Conservation (phyloP, 2,329 filamentous ascomycete species). For the Phyllachora maydis region DNA sequence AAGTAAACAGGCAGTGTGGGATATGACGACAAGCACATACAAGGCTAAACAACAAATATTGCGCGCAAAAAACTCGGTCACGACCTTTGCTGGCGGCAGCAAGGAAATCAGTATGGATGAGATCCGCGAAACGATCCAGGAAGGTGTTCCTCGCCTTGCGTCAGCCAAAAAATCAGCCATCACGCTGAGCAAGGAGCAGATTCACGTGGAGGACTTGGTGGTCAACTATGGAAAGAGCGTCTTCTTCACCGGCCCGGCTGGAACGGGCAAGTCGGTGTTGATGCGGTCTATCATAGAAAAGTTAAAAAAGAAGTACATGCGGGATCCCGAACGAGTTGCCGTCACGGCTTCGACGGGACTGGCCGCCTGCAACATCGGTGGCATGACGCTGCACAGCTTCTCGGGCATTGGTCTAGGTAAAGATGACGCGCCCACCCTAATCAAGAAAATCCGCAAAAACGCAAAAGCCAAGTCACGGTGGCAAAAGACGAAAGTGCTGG, state of each 20-base stretch:
- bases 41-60: constrained; percentile 62
- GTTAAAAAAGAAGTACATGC: constrained; percentile 12
- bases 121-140: constrained; percentile 18
- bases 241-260: constrained; percentile 44
- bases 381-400: constrained; percentile 33
- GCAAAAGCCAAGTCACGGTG: too few relatives aligned
- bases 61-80: constrained; percentile 41
- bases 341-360: constrained; percentile 39
- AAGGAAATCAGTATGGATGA: constrained; percentile 21
- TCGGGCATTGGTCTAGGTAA: too few relatives aligned
- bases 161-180: constrained; percentile 28
- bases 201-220: constrained; percentile 65
- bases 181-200: constrained; percentile 70
- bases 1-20: constrained; percentile 35
- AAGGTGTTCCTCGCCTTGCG: too few relatives aligned
- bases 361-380: constrained; percentile 33
- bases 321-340: too few relatives aligned
- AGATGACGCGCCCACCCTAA: constrained; percentile 19
- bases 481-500: constrained; percentile 25
- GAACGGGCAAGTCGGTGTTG: constrained; percentile 36
- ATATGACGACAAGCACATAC: constrained; percentile 51
- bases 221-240: constrained; percentile 43
- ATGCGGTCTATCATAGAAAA: constrained; percentile 23
- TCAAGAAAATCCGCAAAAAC: constrained; percentile 17
- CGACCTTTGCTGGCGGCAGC: constrained; percentile 20